Evolutionary conservation across 2,329 filamentous ascomycete species (phyloP).

Genomic region (Fusarium luffae): DNA sequence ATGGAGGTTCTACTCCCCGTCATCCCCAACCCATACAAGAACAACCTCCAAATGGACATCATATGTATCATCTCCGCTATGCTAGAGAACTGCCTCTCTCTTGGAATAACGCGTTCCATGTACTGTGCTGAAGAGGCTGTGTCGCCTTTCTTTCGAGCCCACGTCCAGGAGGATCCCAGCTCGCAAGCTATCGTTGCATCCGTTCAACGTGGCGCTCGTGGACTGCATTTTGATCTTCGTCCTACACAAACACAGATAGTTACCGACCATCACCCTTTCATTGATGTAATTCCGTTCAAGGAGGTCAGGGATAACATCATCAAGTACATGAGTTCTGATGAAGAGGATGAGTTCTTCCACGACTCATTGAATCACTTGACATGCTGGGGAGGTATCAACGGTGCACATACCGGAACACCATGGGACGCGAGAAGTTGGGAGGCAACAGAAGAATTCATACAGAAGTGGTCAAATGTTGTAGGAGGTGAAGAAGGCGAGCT

Average conservation of each 20-base stretch:
- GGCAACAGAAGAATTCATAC: slow-evolving; percentile 44
- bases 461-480: slow-evolving; percentile 46
- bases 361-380: slow-evolving; percentile 46
- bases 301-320: slow-evolving; percentile 45
- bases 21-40: slow-evolving; percentile 41
- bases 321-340: slow-evolving; percentile 30
- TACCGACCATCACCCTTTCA: slow-evolving; percentile 43
- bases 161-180: slow-evolving; percentile 22
- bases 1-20: slow-evolving; percentile 39
- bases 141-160: slow-evolving; percentile 42
- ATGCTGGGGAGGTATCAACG: slow-evolving; percentile 45
- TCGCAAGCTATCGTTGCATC: slow-evolving; percentile 28
- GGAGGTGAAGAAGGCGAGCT: slow-evolving; percentile 47
- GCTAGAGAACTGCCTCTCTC: slow-evolving; percentile 42
- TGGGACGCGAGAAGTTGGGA: slow-evolving; percentile 49
- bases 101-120: slow-evolving; percentile 42
- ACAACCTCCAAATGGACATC: slow-evolving; percentile 44
- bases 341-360: slow-evolving; percentile 48
- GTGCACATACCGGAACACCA: slow-evolving; percentile 43
- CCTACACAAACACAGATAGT: slow-evolving; percentile 44
- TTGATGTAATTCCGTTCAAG: slow-evolving; percentile 45
- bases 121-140: slow-evolving; percentile 43
- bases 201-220: slow-evolving; percentile 36
- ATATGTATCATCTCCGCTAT: slow-evolving; percentile 42
- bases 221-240: slow-evolving; percentile 44